A percentile compares a stretch with the other conserved stretches of the same genome.
phyloP scores from a whole-genome alignment of 345 rosid genomes.

The Lepidium aucheri region DNA sequence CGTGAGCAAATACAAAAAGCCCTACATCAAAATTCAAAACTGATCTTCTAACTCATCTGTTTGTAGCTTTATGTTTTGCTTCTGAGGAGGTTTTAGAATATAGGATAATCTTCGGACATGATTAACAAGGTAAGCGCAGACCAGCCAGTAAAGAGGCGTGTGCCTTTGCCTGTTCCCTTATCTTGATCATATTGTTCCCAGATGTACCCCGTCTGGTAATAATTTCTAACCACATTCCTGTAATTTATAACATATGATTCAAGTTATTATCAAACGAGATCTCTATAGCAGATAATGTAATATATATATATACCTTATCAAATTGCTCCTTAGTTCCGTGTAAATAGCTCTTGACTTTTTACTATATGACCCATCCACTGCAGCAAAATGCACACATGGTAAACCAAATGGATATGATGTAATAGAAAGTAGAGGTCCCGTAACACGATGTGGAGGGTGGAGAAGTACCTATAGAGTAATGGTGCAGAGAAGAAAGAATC shows the following conservation, averaged over 20 bases:
- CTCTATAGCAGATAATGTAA: neutral
- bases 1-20: neutral
- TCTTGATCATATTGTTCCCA: slow-evolving; percentile 97
- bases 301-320: slow-evolving; percentile 50
- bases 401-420: neutral
- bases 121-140: slow-evolving; percentile 67
- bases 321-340: slow-evolving; percentile 54
- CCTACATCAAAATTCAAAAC: slow-evolving; percentile 19
- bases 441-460: neutral
- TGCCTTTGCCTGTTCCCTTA: slow-evolving; percentile 74
- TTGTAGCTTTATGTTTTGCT: neutral
- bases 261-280: neutral
- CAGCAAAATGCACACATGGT: slow-evolving; percentile 4
- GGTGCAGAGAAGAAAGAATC: slow-evolving; percentile 80
- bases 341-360: slow-evolving; percentile 59
- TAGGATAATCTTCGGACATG: slow-evolving; percentile 68
- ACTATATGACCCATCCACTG: slow-evolving; percentile 78
- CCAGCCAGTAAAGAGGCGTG: slow-evolving; percentile 90
- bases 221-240: slow-evolving; percentile 78
- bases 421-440: neutral
- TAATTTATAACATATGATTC: slow-evolving; percentile 2
- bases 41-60: slow-evolving; percentile 7
- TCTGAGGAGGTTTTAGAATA: slow-evolving; percentile 3
- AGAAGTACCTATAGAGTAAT: slow-evolving; percentile 68
- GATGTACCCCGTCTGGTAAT: slow-evolving; percentile 64